Percentiles rank a stretch among this genome's conserved stretches.
These are phyloP conservation scores for Xylariaceae sp. DNA, from an alignment of 2,329 filamentous ascomycete species.

Conservation along the genomic window DNA sequence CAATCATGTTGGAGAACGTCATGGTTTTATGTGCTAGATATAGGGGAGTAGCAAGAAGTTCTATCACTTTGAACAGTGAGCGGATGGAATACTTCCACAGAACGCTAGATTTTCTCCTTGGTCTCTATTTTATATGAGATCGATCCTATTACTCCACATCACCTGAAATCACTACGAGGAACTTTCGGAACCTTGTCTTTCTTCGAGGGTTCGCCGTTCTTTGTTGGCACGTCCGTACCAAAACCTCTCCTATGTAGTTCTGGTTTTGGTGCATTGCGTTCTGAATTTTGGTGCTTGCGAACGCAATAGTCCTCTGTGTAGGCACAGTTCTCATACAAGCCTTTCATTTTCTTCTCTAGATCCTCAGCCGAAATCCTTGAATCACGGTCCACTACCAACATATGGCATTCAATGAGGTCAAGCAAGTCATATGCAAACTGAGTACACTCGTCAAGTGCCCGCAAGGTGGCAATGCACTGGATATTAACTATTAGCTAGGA, in stretches of 20 bases:
- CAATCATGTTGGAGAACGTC: no score
- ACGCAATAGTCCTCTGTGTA: not conserved
- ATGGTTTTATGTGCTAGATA: no score
- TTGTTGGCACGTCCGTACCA: no score
- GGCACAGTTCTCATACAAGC: not conserved
- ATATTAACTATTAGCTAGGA: not conserved
- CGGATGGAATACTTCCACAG: no score
- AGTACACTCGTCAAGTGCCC: not conserved
- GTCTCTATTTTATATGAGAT: no score
- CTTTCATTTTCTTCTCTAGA: not conserved
- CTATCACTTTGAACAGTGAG: no score
- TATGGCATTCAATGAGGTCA: constrained; percentile 4
- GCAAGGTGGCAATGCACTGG: not conserved
- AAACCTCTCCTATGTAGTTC: not conserved
- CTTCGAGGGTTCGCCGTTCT: no score
- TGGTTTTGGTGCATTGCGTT: not conserved
- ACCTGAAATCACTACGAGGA: no score
- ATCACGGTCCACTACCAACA: constrained; percentile 9
- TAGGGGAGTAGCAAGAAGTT: no score
- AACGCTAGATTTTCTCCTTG: no score
- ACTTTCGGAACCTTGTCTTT: no score
- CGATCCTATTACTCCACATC: no score
- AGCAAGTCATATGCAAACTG: constrained; percentile 17
- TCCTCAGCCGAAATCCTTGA: not conserved
- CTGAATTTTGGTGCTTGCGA: not conserved